Percentiles rank a stretch among this genome's conserved stretches.
These are phyloP conservation scores for Parietaria judaica DNA, from an alignment of 306 rosid species.

Conservation along the genomic window DNA sequence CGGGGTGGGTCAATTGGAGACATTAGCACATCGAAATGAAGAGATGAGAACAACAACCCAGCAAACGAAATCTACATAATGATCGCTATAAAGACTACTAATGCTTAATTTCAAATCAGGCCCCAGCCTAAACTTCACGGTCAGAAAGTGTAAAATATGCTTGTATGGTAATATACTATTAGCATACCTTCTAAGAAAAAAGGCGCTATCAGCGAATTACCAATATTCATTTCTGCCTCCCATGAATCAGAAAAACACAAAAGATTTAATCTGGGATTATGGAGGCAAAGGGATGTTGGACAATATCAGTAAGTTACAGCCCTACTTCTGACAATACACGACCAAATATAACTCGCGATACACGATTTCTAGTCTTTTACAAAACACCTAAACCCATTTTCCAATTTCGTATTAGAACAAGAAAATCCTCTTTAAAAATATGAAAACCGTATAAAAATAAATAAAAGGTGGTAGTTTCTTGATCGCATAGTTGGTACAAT, in stretches of 20 bases:
- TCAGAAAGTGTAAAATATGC: neutral
- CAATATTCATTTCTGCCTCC: slow-evolving; percentile 29
- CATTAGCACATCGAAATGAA: neutral
- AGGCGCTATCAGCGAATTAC: slow-evolving; percentile 34
- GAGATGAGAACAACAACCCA: neutral
- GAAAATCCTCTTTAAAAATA: too few relatives aligned
- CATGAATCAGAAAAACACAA: slow-evolving; percentile 38
- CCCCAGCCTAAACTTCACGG: neutral
- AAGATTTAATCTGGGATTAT: slow-evolving; percentile 36
- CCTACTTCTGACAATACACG: neutral
- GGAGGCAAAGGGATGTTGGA: slow-evolving; percentile 16
- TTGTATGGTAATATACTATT: slow-evolving; percentile 25
- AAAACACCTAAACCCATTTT: too few relatives aligned
- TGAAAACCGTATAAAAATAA: too few relatives aligned
- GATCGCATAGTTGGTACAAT: too few relatives aligned
- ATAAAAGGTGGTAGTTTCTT: too few relatives aligned
- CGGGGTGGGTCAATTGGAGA: neutral
- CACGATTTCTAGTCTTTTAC: too few relatives aligned
- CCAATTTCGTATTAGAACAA: too few relatives aligned
- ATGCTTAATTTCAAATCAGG: neutral
- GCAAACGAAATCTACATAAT: neutral
- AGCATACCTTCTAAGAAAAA: slow-evolving; percentile 30
- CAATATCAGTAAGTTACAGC: neutral
- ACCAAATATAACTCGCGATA: too few relatives aligned
- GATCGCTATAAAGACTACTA: neutral